phyloP scores from a whole-genome alignment of 768 basidiomycete species.

The Suillus hirtellus region DNA sequence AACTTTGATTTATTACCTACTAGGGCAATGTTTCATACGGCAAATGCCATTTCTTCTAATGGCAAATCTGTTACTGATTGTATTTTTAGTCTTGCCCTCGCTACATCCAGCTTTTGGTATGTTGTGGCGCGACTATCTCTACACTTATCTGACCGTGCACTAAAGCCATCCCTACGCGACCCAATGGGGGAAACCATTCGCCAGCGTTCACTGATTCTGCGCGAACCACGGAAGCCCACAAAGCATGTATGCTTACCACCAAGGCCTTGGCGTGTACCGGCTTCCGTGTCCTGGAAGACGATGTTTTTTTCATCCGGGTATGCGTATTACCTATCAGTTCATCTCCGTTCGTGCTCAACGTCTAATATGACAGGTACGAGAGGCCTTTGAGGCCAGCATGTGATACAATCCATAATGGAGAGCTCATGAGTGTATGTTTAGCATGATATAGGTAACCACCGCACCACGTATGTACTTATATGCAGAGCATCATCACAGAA shows the following conservation, averaged over 20 bases:
- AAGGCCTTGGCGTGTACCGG: slow-evolving; percentile 66
- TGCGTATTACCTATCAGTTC: slow-evolving; percentile 12
- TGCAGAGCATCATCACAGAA: not conserved
- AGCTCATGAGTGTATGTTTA: not conserved
- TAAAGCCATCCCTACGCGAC: slow-evolving; percentile 70
- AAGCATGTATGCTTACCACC: slow-evolving; percentile 52
- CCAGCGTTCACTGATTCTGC: slow-evolving; percentile 64
- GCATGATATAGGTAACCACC: not conserved
- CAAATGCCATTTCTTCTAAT: slow-evolving; percentile 29
- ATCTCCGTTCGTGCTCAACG: not conserved
- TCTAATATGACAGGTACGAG: slow-evolving; percentile 1
- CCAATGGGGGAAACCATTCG: slow-evolving; percentile 77
- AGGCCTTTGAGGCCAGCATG: not conserved
- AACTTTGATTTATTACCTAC: slow-evolving; percentile 17
- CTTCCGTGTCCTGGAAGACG: slow-evolving; percentile 58
- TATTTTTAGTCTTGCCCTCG: slow-evolving; percentile 52
- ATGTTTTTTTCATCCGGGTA: slow-evolving; percentile 58
- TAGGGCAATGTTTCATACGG: slow-evolving; percentile 79
- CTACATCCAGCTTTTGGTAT: slow-evolving; percentile 65
- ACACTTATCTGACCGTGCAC: slow-evolving; percentile 25
- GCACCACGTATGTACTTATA: not conserved
- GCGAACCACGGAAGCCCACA: slow-evolving; percentile 60
- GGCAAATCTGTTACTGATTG: slow-evolving; percentile 18
- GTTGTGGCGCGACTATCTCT: slow-evolving; percentile 20
- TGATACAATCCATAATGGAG: not conserved